phyloP scores from a whole-genome alignment of 768 basidiomycete genomes.

The Cyathus striatus region DNA sequence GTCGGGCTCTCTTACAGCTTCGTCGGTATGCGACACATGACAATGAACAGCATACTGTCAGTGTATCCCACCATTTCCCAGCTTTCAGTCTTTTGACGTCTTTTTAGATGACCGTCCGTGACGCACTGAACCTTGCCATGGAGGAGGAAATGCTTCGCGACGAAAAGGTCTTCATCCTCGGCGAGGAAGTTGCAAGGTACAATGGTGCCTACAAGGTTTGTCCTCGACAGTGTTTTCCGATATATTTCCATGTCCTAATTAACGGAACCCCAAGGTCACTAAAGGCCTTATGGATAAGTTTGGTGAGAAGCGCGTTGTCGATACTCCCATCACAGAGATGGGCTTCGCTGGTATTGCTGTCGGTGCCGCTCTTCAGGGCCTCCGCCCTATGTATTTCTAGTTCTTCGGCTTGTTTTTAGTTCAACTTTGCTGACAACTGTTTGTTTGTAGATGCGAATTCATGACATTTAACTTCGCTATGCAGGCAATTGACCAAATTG shows the following conservation, averaged over 20 bases:
- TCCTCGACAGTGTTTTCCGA: constrained; percentile 3
- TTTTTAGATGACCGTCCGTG: constrained; percentile 91
- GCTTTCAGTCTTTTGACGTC: constrained; percentile 6
- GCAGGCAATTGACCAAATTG: constrained; percentile 99
- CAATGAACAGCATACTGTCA: constrained; percentile 37
- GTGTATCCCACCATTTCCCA: constrained; percentile 6
- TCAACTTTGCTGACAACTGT: constrained; percentile 7
- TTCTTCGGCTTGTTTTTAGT: constrained; percentile 1
- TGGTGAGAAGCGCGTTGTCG: constrained; percentile 96
- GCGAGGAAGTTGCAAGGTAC: constrained; percentile 98
- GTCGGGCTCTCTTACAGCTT: constrained; percentile 33
- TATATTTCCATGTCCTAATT: constrained; percentile 1
- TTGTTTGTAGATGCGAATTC: constrained; percentile 80
- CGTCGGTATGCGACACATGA: constrained; percentile 64
- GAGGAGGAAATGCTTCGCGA: constrained; percentile 99
- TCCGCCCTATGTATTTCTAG: constrained; percentile 77
- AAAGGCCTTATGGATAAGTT: constrained; percentile 99
- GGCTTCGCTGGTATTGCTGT: constrained; percentile 97
- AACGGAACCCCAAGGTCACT: constrained; percentile 61
- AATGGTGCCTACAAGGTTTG: constrained; percentile 93
- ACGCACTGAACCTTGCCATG: constrained; percentile 96
- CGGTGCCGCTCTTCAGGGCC: constrained; percentile 90
- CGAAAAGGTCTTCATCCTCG: constrained; percentile 90
- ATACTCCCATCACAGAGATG: constrained; percentile 97
- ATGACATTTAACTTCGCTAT: constrained; percentile 99